Evolutionary conservation across 768 basidiomycete genomes (phyloP).

Genomic region (Lactarius trivialis): DNA sequence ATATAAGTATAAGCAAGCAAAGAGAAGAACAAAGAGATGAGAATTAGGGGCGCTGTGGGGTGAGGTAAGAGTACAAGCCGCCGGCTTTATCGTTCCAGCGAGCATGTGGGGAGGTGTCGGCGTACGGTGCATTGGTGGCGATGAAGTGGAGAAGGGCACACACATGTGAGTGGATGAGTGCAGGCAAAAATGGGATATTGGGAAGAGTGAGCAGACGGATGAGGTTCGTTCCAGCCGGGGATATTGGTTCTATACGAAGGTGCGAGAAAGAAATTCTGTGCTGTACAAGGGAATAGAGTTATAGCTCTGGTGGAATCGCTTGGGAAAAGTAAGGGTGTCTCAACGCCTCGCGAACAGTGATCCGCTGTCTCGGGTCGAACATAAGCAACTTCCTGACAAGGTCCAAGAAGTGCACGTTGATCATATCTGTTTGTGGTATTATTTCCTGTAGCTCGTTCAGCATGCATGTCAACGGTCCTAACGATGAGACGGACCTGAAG

Average conservation of each 20-base stretch:
- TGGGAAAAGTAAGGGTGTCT: slow-evolving; percentile 80
- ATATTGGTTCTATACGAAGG: slow-evolving; percentile 16
- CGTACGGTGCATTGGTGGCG: slow-evolving; percentile 15
- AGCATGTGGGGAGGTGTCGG: slow-evolving; percentile 10
- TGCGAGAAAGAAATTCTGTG: slow-evolving; percentile 8
- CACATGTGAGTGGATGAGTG: background rate
- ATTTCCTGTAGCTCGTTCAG: slow-evolving; percentile 55
- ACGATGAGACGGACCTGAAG: slow-evolving; percentile 50
- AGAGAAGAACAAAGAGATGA: slow-evolving; percentile 10
- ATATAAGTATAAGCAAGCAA: slow-evolving; percentile 24
- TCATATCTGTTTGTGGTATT: slow-evolving; percentile 66
- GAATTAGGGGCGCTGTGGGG: slow-evolving; percentile 17
- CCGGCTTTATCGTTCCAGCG: slow-evolving; percentile 16
- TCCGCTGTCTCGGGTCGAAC: slow-evolving; percentile 85
- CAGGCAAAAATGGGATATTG: slow-evolving; percentile 7
- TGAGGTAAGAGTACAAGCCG: slow-evolving; percentile 21
- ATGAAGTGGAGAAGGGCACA: slow-evolving; percentile 5
- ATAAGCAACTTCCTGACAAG: slow-evolving; percentile 81
- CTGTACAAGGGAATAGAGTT: slow-evolving; percentile 26
- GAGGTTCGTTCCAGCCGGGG: slow-evolving; percentile 15
- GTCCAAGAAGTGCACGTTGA: slow-evolving; percentile 79
- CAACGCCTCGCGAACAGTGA: slow-evolving; percentile 83
- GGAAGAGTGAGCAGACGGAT: background rate
- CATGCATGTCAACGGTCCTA: background rate
- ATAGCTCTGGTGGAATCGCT: slow-evolving; percentile 63